phyloP scores from a whole-genome alignment of 2,329 filamentous ascomycete species.

The Penicillium sp. region DNA sequence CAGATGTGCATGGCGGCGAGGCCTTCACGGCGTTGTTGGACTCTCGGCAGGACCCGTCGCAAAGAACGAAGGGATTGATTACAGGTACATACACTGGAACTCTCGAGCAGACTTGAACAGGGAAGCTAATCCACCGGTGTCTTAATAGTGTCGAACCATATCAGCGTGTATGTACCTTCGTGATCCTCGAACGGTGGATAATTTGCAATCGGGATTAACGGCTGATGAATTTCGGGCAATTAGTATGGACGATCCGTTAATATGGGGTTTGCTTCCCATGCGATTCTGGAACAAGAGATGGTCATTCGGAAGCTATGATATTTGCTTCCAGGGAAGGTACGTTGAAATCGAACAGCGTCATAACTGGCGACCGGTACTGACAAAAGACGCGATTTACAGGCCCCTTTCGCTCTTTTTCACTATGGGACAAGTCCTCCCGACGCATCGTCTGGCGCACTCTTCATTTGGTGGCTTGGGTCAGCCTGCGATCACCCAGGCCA shows the following conservation, averaged over 20 bases:
- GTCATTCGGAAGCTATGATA: conserved; percentile 89
- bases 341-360: conserved; percentile 15
- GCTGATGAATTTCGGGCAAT: conserved; percentile 29
- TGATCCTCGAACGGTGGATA: conserved; percentile 15
- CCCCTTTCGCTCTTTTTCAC: conserved; percentile 75
- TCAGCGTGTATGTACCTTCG: conserved; percentile 71
- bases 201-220: conserved; percentile 12
- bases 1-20: conserved; percentile 74
- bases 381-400: conserved; percentile 45
- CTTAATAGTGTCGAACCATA: conserved; percentile 76
- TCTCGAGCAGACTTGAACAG: neutral
- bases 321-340: conserved; percentile 86
- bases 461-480: conserved; percentile 82
- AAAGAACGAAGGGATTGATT: conserved; percentile 72
- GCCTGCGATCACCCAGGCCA: conserved; percentile 79
- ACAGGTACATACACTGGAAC: conserved; percentile 59
- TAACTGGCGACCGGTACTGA: neutral
- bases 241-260: conserved; percentile 88
- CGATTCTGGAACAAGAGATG: conserved; percentile 76
- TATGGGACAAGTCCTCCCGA: conserved; percentile 85
- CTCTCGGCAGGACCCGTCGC: conserved; percentile 63
- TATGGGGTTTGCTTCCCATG: conserved; percentile 86
- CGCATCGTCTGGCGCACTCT: conserved; percentile 77
- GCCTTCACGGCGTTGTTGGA: conserved; percentile 74
- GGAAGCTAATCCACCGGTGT: conserved; percentile 1